These are phyloP conservation scores for Ogataea hybrid DNA, from an alignment of 1,139 yeast genomes.

Conservation along the genomic window DNA sequence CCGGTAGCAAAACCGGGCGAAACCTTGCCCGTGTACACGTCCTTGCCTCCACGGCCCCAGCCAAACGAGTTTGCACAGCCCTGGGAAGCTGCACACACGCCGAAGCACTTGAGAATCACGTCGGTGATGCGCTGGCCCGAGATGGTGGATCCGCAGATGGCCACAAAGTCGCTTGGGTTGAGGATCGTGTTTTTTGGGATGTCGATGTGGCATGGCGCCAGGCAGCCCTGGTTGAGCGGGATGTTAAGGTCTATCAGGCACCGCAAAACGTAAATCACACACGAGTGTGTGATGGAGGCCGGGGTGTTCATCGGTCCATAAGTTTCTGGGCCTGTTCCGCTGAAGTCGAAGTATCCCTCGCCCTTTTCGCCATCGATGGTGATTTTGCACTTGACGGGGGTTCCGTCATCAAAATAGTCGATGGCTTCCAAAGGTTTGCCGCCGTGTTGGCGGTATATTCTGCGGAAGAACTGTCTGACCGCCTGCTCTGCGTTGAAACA, in stretches of 20 bases:
- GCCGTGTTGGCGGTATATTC: too few relatives aligned
- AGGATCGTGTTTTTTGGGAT: slow-evolving; percentile 38
- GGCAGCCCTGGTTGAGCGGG: slow-evolving; percentile 42
- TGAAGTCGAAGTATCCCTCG: too few relatives aligned
- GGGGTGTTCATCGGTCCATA: slow-evolving; percentile 41
- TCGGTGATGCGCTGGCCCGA: slow-evolving; percentile 41
- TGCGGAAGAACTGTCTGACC: too few relatives aligned
- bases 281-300: slow-evolving; percentile 37
- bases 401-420: too few relatives aligned
- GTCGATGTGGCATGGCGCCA: slow-evolving; percentile 37
- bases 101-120: slow-evolving; percentile 38
- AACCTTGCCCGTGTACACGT: slow-evolving; percentile 31
- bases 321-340: slow-evolving; percentile 42
- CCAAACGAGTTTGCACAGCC: slow-evolving; percentile 36
- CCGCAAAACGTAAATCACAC: slow-evolving; percentile 39
- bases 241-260: slow-evolving; percentile 40
- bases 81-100: slow-evolving; percentile 36
- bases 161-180: slow-evolving; percentile 40
- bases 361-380: too few relatives aligned
- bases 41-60: slow-evolving; percentile 39
- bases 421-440: too few relatives aligned
- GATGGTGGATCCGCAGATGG: slow-evolving; percentile 43
- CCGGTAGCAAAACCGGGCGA: slow-evolving; percentile 28
- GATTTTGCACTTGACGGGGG: too few relatives aligned
- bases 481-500: too few relatives aligned